Evolutionary conservation across 257 asterid genomes (phyloP).

Genomic region (Penstemon barbatus): DNA sequence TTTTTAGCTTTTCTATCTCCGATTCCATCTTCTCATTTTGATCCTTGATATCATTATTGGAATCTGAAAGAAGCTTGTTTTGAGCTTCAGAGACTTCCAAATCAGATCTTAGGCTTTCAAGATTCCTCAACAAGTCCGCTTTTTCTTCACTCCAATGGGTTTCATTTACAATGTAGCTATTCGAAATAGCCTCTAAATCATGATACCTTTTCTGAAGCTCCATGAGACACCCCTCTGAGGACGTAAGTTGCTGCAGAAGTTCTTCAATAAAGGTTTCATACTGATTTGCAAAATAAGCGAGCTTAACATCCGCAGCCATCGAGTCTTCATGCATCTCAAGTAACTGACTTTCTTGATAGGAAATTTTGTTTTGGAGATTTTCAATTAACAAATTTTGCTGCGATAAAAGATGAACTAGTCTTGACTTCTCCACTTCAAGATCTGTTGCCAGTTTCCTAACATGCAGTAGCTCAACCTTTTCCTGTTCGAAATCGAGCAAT

Average conservation of each 20-base stretch:
- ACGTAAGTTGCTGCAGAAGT: slow-evolving; percentile 41
- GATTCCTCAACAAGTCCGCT: slow-evolving; percentile 34
- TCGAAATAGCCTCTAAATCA: slow-evolving; percentile 44
- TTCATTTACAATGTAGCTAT: slow-evolving; percentile 46
- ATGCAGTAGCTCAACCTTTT: slow-evolving; percentile 51
- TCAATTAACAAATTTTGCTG: slow-evolving; percentile 47
- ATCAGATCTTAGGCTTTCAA: slow-evolving; percentile 50
- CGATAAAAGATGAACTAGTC: slow-evolving; percentile 47
- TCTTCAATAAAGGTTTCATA: slow-evolving; percentile 45
- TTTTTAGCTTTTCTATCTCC: slow-evolving; percentile 39
- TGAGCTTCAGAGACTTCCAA: slow-evolving; percentile 53
- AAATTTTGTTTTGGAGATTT: slow-evolving; percentile 41
- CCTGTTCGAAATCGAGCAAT: slow-evolving; percentile 41
- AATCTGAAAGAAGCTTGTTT: slow-evolving; percentile 57
- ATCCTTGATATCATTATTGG: slow-evolving; percentile 35
- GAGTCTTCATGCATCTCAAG: slow-evolving; percentile 50
- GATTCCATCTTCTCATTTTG: slow-evolving; percentile 49
- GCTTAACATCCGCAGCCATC: slow-evolving; percentile 57
- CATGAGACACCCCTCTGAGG: slow-evolving; percentile 41
- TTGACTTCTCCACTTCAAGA: slow-evolving; percentile 64
- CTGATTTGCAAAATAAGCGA: slow-evolving; percentile 46
- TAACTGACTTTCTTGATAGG: slow-evolving; percentile 48
- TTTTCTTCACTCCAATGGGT: slow-evolving; percentile 52
- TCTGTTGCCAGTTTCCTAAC: slow-evolving; percentile 50
- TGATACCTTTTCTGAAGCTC: slow-evolving; percentile 50